A percentile compares a stretch with the other conserved stretches of the same genome.
Evolutionary conservation across 805 yeast species (phyloP).

Genomic region (Kodamaea kakaduensis): DNA sequence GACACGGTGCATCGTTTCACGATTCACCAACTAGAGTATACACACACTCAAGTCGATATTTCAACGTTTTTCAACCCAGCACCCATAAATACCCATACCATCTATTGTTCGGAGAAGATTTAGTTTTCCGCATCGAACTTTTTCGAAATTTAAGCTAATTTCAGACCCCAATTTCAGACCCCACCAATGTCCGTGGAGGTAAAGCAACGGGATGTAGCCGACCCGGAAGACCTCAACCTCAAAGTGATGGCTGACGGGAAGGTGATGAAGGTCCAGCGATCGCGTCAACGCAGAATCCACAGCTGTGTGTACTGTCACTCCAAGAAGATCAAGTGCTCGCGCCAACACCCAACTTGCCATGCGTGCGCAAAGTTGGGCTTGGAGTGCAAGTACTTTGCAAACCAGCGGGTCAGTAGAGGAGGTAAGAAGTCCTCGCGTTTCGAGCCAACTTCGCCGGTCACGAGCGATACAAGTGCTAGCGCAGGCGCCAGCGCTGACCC

Average conservation of each 20-base stretch:
- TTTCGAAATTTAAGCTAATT: no score
- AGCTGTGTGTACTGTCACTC: constrained; percentile 58
- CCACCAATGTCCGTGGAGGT: neutral
- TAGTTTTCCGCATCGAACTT: no score
- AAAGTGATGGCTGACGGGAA: constrained; percentile 46
- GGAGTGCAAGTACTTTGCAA: constrained; percentile 54
- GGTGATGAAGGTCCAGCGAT: constrained; percentile 56
- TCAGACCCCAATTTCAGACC: neutral
- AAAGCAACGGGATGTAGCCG: neutral
- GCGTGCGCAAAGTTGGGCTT: constrained; percentile 46
- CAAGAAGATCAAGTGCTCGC: constrained; percentile 61
- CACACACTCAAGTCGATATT: no score
- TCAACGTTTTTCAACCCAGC: no score
- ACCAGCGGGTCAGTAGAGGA: constrained; percentile 51
- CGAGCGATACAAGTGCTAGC: constrained; percentile 1
- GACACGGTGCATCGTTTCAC: no score
- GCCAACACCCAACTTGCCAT: constrained; percentile 53
- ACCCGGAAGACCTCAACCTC: constrained; percentile 6
- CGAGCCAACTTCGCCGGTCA: constrained; percentile 1
- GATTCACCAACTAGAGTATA: no score
- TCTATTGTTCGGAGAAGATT: no score
- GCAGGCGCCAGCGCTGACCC: constrained; percentile 7
- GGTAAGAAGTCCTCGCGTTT: constrained; percentile 23
- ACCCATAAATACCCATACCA: no score
- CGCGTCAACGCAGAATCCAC: constrained; percentile 56